Evolutionary conservation across 345 rosid genomes (phyloP).

Genomic region (Lepidium africanum): DNA sequence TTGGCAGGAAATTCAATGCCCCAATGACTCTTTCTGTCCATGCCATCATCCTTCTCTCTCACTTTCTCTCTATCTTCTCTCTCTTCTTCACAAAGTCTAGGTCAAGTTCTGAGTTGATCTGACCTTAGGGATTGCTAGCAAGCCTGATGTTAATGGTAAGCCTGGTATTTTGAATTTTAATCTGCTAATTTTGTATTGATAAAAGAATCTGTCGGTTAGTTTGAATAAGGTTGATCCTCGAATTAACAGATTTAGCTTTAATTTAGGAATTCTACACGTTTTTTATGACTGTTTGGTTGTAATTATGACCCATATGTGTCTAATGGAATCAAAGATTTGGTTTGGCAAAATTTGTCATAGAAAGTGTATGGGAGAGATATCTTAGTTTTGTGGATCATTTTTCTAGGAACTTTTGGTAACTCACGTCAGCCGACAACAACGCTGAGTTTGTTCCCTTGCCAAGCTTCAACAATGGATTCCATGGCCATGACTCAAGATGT

Average conservation of each 20-base stretch:
- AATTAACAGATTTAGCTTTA: not conserved
- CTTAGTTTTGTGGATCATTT: slow-evolving; percentile 1
- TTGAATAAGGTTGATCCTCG: not conserved
- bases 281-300: too few species aligned
- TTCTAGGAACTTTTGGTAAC: slow-evolving; percentile 2
- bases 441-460: slow-evolving; percentile 58
- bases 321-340: not conserved
- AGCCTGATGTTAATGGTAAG: slow-evolving; percentile 38
- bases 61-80: too few species aligned
- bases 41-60: too few species aligned
- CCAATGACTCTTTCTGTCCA: too few species aligned
- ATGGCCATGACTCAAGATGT: slow-evolving; percentile 7
- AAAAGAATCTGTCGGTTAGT: not conserved
- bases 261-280: not conserved
- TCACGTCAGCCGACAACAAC: slow-evolving; percentile 34
- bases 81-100: too few species aligned
- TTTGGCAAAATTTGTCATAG: not conserved
- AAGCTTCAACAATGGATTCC: slow-evolving; percentile 21
- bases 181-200: not conserved
- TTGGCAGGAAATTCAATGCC: too few species aligned
- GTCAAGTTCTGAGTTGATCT: too few species aligned
- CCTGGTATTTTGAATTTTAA: too few species aligned
- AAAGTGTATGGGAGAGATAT: not conserved
- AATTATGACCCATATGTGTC: too few species aligned
- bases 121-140: slow-evolving; percentile 52